phyloP scores from a whole-genome alignment of 2,329 filamentous ascomycete species.

The Monosporascus ibericus region DNA sequence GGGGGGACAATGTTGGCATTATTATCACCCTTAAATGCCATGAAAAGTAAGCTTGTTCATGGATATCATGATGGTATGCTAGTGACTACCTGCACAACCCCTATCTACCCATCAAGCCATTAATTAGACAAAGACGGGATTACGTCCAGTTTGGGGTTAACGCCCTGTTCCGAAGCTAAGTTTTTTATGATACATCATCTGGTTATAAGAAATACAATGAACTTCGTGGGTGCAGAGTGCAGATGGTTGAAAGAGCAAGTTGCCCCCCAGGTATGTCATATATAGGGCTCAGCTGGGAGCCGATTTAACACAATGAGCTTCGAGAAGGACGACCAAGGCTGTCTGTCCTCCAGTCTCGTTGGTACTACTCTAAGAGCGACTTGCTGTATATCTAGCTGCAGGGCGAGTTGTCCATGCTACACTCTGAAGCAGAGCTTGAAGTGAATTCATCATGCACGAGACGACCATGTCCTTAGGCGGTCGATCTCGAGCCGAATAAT shows the following conservation, averaged over 20 bases:
- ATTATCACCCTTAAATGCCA: neutral
- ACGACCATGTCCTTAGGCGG: neutral
- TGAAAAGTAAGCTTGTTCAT: neutral
- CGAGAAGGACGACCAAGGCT: neutral
- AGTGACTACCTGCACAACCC: neutral
- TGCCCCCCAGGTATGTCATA: neutral
- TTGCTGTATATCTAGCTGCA: neutral
- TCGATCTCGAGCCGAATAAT: no score
- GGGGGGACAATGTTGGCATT: neutral
- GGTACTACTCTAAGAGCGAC: neutral
- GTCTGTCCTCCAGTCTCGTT: neutral
- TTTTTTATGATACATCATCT: neutral
- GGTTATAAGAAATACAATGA: neutral
- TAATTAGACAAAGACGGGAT: neutral
- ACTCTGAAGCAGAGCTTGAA: neutral
- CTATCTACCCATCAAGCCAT: neutral
- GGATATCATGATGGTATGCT: neutral
- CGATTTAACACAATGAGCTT: neutral
- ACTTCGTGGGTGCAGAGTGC: neutral
- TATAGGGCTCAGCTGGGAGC: neutral
- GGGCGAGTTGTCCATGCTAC: neutral
- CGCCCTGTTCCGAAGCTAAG: neutral
- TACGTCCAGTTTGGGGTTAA: neutral
- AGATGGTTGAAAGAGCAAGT: neutral
- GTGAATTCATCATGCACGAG: neutral